Evolutionary conservation across 2,329 filamentous ascomycete species (phyloP).

Genomic region (Ophiosphaerella herpotricha): DNA sequence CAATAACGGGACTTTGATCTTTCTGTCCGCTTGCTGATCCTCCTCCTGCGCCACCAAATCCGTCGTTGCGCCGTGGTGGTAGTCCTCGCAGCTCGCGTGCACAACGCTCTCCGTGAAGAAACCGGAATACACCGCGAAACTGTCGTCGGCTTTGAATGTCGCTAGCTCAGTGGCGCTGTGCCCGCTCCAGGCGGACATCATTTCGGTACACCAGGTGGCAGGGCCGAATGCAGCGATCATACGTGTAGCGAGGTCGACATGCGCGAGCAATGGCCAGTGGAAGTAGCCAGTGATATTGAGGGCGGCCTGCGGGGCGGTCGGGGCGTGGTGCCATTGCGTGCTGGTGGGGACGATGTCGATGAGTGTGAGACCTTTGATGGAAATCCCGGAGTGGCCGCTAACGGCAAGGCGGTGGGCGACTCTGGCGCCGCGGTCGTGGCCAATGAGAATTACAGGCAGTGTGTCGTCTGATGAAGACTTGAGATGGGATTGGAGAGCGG

Average conservation of each 20-base stretch:
- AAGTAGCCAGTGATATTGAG: constrained; percentile 55
- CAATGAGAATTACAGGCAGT: constrained; percentile 49
- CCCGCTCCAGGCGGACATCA: constrained; percentile 46
- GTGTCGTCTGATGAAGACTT: constrained; percentile 14
- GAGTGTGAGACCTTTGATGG: constrained; percentile 36
- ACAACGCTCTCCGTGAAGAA: constrained; percentile 50
- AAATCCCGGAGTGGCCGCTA: constrained; percentile 50
- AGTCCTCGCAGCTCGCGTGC: constrained; percentile 61
- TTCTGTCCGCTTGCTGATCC: constrained; percentile 51
- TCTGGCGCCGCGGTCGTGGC: constrained; percentile 62
- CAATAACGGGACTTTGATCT: constrained; percentile 54
- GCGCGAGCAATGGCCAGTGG: constrained; percentile 65
- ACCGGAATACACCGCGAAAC: constrained; percentile 50
- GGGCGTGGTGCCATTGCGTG: constrained; percentile 56
- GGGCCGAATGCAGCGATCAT: constrained; percentile 52
- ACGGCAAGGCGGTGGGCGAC: constrained; percentile 61
- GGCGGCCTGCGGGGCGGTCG: constrained; percentile 46
- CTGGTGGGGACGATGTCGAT: constrained; percentile 55
- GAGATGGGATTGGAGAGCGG: constrained; percentile 29
- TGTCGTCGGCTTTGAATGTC: constrained; percentile 26
- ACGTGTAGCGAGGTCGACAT: constrained; percentile 58
- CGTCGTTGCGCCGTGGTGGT: constrained; percentile 57
- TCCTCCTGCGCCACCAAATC: constrained; percentile 58
- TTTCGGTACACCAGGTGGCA: constrained; percentile 44
- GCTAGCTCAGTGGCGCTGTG: constrained; percentile 10